Conservation (phyloP, 1,284 basidiomycete genomes). For the Retiboletus fuscus region DNA sequence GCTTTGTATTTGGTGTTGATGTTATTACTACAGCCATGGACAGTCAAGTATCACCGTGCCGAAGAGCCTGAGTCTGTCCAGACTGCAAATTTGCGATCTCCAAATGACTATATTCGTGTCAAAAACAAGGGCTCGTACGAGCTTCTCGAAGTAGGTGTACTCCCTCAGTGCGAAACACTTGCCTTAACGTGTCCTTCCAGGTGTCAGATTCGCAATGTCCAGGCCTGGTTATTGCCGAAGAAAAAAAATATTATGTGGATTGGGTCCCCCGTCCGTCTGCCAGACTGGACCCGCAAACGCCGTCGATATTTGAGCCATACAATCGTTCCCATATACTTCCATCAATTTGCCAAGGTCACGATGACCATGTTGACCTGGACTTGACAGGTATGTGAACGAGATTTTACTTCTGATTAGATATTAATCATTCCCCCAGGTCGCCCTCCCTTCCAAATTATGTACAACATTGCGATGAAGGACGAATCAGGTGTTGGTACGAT, state of each 20-base stretch:
- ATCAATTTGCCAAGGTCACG: constrained; percentile 84
- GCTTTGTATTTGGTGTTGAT: constrained; percentile 16
- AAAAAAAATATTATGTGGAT: constrained; percentile 76
- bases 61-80: constrained; percentile 62
- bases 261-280: constrained; percentile 82
- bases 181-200: constrained; percentile 51
- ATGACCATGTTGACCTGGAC: constrained; percentile 84
- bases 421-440: constrained; percentile 61
- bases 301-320: constrained; percentile 65
- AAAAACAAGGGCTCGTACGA: constrained; percentile 81
- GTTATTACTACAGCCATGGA: constrained; percentile 76
- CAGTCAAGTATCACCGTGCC: constrained; percentile 75
- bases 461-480: constrained; percentile 76
- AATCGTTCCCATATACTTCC: constrained; percentile 78
- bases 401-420: not conserved
- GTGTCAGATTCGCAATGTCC: constrained; percentile 88
- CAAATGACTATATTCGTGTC: constrained; percentile 81
- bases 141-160: constrained; percentile 69
- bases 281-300: constrained; percentile 66
- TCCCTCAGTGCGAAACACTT: not conserved
- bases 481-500: constrained; percentile 70
- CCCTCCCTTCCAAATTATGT: constrained; percentile 89
- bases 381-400: constrained; percentile 68
- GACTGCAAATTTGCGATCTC: constrained; percentile 63
- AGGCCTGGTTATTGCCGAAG: constrained; percentile 72